Conservation (phyloP, 176 grass and related monocot species). For the Oropetium thomaeum region DNA sequence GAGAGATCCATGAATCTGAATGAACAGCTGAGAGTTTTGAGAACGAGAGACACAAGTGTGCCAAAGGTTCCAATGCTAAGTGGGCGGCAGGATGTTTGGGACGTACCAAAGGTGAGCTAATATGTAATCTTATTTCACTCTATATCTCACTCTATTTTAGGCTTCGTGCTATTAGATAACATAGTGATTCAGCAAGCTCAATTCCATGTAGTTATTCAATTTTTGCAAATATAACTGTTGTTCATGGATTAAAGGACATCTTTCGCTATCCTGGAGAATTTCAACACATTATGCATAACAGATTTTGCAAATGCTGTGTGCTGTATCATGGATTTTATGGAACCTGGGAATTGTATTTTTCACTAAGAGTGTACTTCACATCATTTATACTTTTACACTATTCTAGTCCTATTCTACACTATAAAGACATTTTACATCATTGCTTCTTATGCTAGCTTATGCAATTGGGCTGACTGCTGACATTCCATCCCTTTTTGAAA, state of each 20-base stretch:
- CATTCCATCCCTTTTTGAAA: background rate
- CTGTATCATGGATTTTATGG: background rate
- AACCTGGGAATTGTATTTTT: background rate
- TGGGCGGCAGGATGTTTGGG: slow-evolving; percentile 74
- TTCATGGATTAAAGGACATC: background rate
- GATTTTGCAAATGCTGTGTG: background rate
- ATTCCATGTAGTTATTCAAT: background rate
- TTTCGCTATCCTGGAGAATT: background rate
- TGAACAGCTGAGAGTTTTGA: slow-evolving; percentile 70
- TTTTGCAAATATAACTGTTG: background rate
- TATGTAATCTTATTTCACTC: background rate
- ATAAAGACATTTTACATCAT: background rate
- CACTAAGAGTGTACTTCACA: background rate
- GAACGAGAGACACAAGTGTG: slow-evolving; percentile 55
- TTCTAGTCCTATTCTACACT: background rate
- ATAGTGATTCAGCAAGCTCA: background rate
- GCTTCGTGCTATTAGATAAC: background rate
- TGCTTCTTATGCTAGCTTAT: background rate
- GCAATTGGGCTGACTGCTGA: background rate
- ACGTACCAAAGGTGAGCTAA: slow-evolving; percentile 62
- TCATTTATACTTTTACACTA: background rate
- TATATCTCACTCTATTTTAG: background rate
- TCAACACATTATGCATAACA: background rate
- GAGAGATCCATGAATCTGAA: slow-evolving; percentile 52
- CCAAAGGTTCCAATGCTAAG: slow-evolving; percentile 64